These are phyloP conservation scores for Akanthomyces dipterigenus DNA, from an alignment of 2,329 filamentous ascomycete species.

Conservation along the genomic window DNA sequence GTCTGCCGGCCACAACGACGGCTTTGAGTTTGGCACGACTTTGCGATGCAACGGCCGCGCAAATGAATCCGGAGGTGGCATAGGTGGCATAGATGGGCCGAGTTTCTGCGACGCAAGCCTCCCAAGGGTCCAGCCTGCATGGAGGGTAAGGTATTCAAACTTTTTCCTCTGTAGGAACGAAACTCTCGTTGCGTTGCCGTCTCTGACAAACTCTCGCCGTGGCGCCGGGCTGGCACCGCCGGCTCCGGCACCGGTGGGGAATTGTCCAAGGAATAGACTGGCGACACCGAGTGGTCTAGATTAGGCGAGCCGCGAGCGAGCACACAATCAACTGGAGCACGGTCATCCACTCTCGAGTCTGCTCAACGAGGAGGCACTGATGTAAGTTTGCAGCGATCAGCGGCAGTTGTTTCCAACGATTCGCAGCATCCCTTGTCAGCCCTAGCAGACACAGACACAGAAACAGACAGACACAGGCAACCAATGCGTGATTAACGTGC, in stretches of 20 bases:
- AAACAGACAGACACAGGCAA: too few relatives aligned
- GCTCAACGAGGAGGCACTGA: too few relatives aligned
- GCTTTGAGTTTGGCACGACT: background rate
- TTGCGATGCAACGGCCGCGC: background rate
- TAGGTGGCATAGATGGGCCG: too few relatives aligned
- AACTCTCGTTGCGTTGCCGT: background rate
- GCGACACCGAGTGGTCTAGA: background rate
- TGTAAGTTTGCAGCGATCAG: too few relatives aligned
- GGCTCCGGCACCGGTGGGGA: conserved; percentile 5
- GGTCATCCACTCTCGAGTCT: background rate
- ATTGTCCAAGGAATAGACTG: background rate
- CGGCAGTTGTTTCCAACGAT: too few relatives aligned
- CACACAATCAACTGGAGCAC: background rate
- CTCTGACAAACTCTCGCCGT: background rate
- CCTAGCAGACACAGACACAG: too few relatives aligned
- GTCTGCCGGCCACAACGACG: background rate
- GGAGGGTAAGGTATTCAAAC: conserved; percentile 1
- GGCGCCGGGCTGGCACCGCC: conserved; percentile 1
- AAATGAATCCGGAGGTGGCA: background rate
- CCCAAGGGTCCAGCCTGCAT: background rate
- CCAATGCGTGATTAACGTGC: too few relatives aligned
- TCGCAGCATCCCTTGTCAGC: too few relatives aligned
- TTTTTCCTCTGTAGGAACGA: background rate
- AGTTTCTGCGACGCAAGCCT: background rate
- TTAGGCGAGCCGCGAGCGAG: background rate